Conservation (phyloP, 2,329 filamentous ascomycete species). For the Lojkania enalia region DNA sequence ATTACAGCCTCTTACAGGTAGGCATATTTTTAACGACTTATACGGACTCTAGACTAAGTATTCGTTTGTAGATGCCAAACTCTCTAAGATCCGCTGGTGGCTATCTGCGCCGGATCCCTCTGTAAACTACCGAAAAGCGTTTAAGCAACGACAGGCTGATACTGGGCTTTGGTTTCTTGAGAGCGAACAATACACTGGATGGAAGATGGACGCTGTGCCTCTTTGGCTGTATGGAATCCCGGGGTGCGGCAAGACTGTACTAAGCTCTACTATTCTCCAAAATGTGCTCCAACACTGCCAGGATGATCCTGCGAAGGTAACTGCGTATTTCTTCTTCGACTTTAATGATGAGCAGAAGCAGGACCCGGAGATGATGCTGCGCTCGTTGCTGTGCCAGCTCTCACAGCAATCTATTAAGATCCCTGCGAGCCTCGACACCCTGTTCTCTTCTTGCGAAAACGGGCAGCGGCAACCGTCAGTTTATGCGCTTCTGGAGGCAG, state of each 20-base stretch:
- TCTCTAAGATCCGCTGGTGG: constrained; percentile 23
- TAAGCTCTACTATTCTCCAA: constrained; percentile 34
- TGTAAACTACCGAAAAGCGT: constrained; percentile 25
- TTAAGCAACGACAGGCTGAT: constrained; percentile 1
- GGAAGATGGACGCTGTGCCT: not conserved
- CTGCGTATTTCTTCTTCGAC: constrained; percentile 24
- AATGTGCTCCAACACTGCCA: constrained; percentile 16
- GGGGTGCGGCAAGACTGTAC: constrained; percentile 1
- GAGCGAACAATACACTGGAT: not conserved
- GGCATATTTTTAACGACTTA: not conserved
- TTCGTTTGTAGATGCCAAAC: constrained; percentile 5
- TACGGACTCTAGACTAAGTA: not conserved
- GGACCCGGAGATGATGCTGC: constrained; percentile 30
- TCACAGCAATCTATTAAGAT: constrained; percentile 18
- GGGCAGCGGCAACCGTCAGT: constrained; percentile 19
- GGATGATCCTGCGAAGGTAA: constrained; percentile 14
- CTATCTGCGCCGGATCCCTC: constrained; percentile 37
- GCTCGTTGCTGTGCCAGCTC: constrained; percentile 42
- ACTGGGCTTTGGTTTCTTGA: constrained; percentile 3
- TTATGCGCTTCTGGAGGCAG: constrained; percentile 14
- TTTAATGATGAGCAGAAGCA: constrained; percentile 44
- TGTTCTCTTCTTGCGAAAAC: constrained; percentile 22
- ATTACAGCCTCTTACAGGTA: constrained; percentile 4
- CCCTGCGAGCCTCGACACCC: constrained; percentile 16
- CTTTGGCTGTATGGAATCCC: constrained; percentile 3